Conservation (phyloP, 2,329 filamentous ascomycete species). For the Dactylellina haptotyla region DNA sequence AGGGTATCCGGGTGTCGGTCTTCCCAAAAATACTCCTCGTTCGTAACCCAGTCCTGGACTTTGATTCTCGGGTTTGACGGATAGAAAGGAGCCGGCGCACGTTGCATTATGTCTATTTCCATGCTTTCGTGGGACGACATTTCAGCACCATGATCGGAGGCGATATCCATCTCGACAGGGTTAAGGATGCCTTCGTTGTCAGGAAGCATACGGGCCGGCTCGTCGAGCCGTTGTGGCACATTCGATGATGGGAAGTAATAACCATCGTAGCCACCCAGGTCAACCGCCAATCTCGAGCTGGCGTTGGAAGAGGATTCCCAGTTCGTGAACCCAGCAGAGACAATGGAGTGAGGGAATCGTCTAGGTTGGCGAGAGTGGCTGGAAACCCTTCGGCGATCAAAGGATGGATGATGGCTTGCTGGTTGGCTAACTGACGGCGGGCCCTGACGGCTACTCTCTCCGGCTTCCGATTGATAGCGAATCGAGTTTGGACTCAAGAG, state of each 20-base stretch:
- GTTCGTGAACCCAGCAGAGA: constrained; percentile 17
- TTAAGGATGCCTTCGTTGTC: constrained; percentile 26
- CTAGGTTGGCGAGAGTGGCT: not conserved
- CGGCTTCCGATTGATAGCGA: constrained; percentile 6
- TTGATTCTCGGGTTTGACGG: constrained; percentile 34
- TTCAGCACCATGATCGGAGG: constrained; percentile 2
- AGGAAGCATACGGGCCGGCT: constrained; percentile 19
- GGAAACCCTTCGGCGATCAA: constrained; percentile 15
- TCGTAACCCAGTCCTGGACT: constrained; percentile 4
- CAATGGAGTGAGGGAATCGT: not conserved
- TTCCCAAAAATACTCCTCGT: constrained; percentile 42
- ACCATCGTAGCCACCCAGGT: constrained; percentile 3
- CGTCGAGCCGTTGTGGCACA: not conserved
- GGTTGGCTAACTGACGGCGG: not conserved
- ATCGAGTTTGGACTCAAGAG: constrained; percentile 32
- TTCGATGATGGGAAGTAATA: constrained; percentile 4
- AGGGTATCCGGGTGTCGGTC: constrained; percentile 18
- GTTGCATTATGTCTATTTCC: constrained; percentile 28
- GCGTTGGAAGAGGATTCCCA: constrained; percentile 28
- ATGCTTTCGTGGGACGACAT: constrained; percentile 19
- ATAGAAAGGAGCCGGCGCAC: not conserved
- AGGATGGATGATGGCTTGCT: not conserved
- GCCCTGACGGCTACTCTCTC: constrained; percentile 11
- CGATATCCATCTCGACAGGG: constrained; percentile 29
- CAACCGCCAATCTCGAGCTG: constrained; percentile 1